Percentiles rank a stretch among this genome's conserved stretches.
phyloP scores from a whole-genome alignment of 2,329 filamentous ascomycete genomes.

The Domatiomyces catenatus region DNA sequence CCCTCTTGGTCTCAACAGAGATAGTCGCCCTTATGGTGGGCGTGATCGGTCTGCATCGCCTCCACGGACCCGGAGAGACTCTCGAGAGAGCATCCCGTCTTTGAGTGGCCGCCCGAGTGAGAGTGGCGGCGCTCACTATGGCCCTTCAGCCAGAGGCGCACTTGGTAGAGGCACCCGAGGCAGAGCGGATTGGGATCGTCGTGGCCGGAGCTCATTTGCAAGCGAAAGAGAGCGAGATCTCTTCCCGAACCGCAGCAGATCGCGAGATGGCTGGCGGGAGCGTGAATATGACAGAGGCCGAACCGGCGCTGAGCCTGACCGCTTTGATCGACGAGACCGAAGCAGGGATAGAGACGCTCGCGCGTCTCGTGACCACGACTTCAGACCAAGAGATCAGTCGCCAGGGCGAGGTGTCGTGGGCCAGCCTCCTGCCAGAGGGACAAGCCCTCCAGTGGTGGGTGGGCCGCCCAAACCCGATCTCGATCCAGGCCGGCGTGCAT shows the following conservation, averaged over 20 bases:
- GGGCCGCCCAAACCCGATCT: constrained; percentile 10
- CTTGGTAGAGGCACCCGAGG: constrained; percentile 27
- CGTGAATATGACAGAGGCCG: constrained; percentile 27
- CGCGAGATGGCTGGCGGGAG: constrained; percentile 29
- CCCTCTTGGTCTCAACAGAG: constrained; percentile 18
- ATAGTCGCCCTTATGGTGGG: constrained; percentile 29
- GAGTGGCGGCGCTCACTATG: constrained; percentile 21
- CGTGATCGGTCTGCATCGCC: constrained; percentile 32
- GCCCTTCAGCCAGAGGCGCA: constrained; percentile 24
- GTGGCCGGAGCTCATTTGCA: constrained; percentile 25
- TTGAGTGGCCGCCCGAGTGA: constrained; percentile 24
- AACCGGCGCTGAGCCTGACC: constrained; percentile 22
- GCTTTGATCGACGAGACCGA: constrained; percentile 21
- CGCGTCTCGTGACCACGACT: constrained; percentile 19
- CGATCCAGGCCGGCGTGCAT: constrained; percentile 9
- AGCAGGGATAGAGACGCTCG: constrained; percentile 20
- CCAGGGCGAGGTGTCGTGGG: constrained; percentile 17
- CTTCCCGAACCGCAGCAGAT: constrained; percentile 30
- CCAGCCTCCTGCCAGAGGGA: constrained; percentile 3
- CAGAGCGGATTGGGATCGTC: constrained; percentile 22
- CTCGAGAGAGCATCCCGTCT: constrained; percentile 28
- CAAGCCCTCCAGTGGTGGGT: constrained; percentile 6
- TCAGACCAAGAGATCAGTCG: constrained; percentile 27
- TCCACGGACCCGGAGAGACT: constrained; percentile 28
- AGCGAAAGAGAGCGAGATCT: constrained; percentile 30